A percentile compares a stretch with the other conserved stretches of the same genome.
Conservation (phyloP, 1,139 yeast species). For the Debaryomyces sp. region DNA sequence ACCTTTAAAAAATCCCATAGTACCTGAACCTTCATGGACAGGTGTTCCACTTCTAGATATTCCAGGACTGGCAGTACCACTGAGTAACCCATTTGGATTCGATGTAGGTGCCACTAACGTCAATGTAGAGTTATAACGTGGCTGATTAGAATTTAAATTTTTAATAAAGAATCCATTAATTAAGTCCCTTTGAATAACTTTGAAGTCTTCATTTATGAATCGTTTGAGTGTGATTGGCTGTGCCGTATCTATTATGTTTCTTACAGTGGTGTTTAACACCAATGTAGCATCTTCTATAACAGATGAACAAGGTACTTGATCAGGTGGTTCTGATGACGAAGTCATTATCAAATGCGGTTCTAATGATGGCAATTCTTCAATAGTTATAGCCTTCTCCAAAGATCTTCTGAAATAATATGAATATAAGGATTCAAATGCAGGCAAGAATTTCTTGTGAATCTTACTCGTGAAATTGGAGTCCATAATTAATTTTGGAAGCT, state of each 20-base stretch:
- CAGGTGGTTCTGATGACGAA: slow-evolving; percentile 32
- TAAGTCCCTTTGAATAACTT: slow-evolving; percentile 39
- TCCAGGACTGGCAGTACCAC: slow-evolving; percentile 26
- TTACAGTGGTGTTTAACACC: slow-evolving; percentile 66
- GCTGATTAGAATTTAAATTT: slow-evolving; percentile 58
- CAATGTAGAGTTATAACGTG: slow-evolving; percentile 50
- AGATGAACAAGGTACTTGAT: slow-evolving; percentile 73
- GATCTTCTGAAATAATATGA: slow-evolving; percentile 75
- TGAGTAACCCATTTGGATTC: slow-evolving; percentile 18
- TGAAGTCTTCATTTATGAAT: slow-evolving; percentile 41
- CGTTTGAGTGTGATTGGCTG: slow-evolving; percentile 55
- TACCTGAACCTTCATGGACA: slow-evolving; percentile 28
- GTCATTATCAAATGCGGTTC: slow-evolving; percentile 29
- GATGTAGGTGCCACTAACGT: slow-evolving; percentile 24
- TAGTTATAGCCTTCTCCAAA: slow-evolving; percentile 75
- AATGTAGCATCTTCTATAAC: slow-evolving; percentile 84
- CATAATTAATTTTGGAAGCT: slow-evolving; percentile 55
- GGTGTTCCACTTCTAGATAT: slow-evolving; percentile 39
- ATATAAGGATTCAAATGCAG: slow-evolving; percentile 65
- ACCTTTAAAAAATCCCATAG: slow-evolving; percentile 47
- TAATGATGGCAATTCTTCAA: slow-evolving; percentile 71
- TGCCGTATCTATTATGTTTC: slow-evolving; percentile 64
- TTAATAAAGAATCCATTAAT: slow-evolving; percentile 46
- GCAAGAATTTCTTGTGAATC: slow-evolving; percentile 53
- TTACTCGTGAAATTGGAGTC: slow-evolving; percentile 67